Conservation (phyloP, 306 rosid genomes). For the Glycine soja region DNA sequence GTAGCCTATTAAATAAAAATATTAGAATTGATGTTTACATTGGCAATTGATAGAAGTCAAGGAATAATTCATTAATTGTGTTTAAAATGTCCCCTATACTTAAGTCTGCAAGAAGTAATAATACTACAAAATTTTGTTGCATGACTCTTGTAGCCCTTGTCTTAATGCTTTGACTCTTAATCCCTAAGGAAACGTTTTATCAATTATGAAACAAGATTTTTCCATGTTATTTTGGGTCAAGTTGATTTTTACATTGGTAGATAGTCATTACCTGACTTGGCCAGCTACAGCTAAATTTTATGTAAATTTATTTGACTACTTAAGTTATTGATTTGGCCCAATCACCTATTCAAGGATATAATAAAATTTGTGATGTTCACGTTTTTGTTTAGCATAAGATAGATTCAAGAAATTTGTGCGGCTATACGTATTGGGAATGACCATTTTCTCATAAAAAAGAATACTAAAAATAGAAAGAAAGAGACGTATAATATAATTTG, state of each 20-base stretch:
- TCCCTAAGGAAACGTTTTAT: slow-evolving; percentile 50
- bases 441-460: background rate
- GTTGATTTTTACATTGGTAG: slow-evolving; percentile 20
- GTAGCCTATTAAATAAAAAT: slow-evolving; percentile 1
- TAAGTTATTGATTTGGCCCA: background rate
- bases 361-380: slow-evolving; percentile 40
- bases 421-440: slow-evolving; percentile 41
- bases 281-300: slow-evolving; percentile 29
- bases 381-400: slow-evolving; percentile 31
- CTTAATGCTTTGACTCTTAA: slow-evolving; percentile 57
- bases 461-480: slow-evolving; percentile 20
- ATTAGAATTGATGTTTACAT: slow-evolving; percentile 9
- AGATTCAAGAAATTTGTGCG: slow-evolving; percentile 30
- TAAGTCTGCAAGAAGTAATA: slow-evolving; percentile 11
- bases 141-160: slow-evolving; percentile 43
- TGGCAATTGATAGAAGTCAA: slow-evolving; percentile 14
- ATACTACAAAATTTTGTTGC: slow-evolving; percentile 1
- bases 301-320: background rate
- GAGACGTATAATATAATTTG: slow-evolving; percentile 27
- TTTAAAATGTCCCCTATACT: slow-evolving; percentile 12
- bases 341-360: slow-evolving; percentile 26
- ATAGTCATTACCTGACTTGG: slow-evolving; percentile 14
- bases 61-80: slow-evolving; percentile 11
- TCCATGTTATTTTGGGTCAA: slow-evolving; percentile 23
- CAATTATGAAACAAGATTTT: slow-evolving; percentile 6